These are phyloP conservation scores for Fusarium subtropicale DNA, from an alignment of 2,329 filamentous ascomycete species.

Conservation along the genomic window DNA sequence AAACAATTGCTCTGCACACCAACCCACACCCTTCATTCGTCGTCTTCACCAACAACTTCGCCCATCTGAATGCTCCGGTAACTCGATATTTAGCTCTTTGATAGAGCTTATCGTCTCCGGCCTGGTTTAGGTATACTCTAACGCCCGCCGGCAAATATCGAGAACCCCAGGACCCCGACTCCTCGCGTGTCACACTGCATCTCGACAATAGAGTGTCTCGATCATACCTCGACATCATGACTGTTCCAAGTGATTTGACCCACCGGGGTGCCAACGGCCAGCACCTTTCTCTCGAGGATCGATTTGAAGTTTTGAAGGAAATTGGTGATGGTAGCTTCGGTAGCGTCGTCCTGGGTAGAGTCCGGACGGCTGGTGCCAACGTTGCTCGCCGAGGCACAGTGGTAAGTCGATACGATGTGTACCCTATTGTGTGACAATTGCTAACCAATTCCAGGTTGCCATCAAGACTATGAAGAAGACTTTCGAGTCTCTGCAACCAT, in stretches of 20 bases:
- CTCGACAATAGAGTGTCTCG: slow-evolving; percentile 36
- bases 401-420: slow-evolving; percentile 67
- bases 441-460: slow-evolving; percentile 74
- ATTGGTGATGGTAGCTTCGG: slow-evolving; percentile 99
- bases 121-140: slow-evolving; percentile 45
- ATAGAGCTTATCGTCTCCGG: slow-evolving; percentile 50
- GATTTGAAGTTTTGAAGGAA: slow-evolving; percentile 97
- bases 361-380: slow-evolving; percentile 88
- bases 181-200: slow-evolving; percentile 33
- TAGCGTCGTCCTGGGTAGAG: slow-evolving; percentile 91
- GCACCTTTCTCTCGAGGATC: slow-evolving; percentile 82
- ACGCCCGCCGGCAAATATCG: slow-evolving; percentile 32
- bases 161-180: slow-evolving; percentile 37
- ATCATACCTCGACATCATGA: slow-evolving; percentile 68
- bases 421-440: slow-evolving; percentile 25
- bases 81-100: slow-evolving; percentile 51
- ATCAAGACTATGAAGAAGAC: slow-evolving; percentile 99
- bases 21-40: slow-evolving; percentile 25
- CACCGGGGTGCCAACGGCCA: slow-evolving; percentile 73
- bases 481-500: slow-evolving; percentile 91
- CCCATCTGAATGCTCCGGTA: slow-evolving; percentile 54
- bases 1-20: slow-evolving; percentile 27
- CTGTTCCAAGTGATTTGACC: slow-evolving; percentile 78
- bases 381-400: slow-evolving; percentile 91
- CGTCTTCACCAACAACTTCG: slow-evolving; percentile 21